phyloP scores from a whole-genome alignment of 2,329 filamentous ascomycete genomes.

The Nemania serpens region DNA sequence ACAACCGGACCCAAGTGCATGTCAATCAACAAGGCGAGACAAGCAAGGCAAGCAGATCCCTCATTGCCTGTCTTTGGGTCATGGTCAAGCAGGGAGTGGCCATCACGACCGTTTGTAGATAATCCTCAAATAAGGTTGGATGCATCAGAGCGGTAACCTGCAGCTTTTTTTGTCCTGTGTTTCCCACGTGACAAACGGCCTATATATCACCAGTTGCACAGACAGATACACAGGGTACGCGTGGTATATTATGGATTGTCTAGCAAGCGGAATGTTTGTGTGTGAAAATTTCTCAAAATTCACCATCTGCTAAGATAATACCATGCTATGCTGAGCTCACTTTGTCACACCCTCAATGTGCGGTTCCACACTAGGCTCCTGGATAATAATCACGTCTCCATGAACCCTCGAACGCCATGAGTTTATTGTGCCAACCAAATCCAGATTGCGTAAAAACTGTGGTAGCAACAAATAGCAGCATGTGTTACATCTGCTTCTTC shows the following conservation, averaged over 20 bases:
- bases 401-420: not conserved
- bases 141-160: constrained; percentile 45
- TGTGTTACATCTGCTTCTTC: not conserved
- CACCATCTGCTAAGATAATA: not conserved
- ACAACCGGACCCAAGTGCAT: not conserved
- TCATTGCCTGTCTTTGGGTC: not conserved
- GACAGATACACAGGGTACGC: constrained; percentile 27
- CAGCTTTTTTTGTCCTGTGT: constrained; percentile 42
- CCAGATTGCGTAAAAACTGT: not conserved
- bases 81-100: constrained; percentile 15
- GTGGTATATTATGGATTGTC: not conserved
- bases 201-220: constrained; percentile 29
- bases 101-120: constrained; percentile 42
- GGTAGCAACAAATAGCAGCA: not conserved
- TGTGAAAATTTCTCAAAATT: no score
- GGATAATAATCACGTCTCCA: not conserved
- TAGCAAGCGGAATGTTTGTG: not conserved
- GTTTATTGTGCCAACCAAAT: not conserved
- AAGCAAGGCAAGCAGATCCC: constrained; percentile 11
- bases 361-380: no score
- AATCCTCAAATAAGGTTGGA: constrained; percentile 45
- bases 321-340: not conserved
- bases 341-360: not conserved
- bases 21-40: constrained; percentile 4
- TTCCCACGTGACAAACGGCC: constrained; percentile 48